phyloP scores from a whole-genome alignment of 2,329 filamentous ascomycete genomes.

The Aureobasidium subglaciale region DNA sequence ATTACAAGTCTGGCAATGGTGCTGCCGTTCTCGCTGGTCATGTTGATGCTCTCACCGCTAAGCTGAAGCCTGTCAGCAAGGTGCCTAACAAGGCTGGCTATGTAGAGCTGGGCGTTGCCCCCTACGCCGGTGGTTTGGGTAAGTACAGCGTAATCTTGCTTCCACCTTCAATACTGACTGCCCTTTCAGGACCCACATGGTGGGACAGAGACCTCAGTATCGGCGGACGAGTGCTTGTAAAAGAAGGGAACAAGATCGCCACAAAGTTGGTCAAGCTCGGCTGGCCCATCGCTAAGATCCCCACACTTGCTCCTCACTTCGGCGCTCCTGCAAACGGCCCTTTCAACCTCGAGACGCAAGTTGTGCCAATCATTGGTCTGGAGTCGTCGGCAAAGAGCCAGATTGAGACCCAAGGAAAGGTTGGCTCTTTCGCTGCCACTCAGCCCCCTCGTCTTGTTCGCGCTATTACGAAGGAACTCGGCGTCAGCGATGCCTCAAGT shows the following conservation, averaged over 20 bases:
- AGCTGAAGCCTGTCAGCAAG: slow-evolving; percentile 82
- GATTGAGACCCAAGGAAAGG: slow-evolving; percentile 28
- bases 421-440: slow-evolving; percentile 67
- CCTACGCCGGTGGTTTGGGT: slow-evolving; percentile 82
- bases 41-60: slow-evolving; percentile 84
- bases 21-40: slow-evolving; percentile 85
- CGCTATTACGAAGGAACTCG: slow-evolving; percentile 72
- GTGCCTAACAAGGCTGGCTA: slow-evolving; percentile 81
- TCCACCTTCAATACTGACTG: too few species aligned
- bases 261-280: slow-evolving; percentile 81
- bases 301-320: slow-evolving; percentile 90
- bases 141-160: too few species aligned
- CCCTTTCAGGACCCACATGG: too few species aligned
- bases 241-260: slow-evolving; percentile 70
- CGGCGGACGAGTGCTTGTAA: slow-evolving; percentile 80
- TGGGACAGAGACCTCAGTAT: slow-evolving; percentile 94
- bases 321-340: slow-evolving; percentile 60
- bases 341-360: slow-evolving; percentile 84
- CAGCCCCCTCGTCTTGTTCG: slow-evolving; percentile 82
- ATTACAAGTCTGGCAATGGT: slow-evolving; percentile 78
- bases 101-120: slow-evolving; percentile 81
- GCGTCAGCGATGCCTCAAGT: slow-evolving; percentile 55
- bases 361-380: slow-evolving; percentile 87
- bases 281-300: slow-evolving; percentile 90
- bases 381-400: slow-evolving; percentile 55